Evolutionary conservation across 2,329 filamentous ascomycete species (phyloP), one percentile per base, ranked within the genome.

Genomic region (Truncatella angustata): DNA sequence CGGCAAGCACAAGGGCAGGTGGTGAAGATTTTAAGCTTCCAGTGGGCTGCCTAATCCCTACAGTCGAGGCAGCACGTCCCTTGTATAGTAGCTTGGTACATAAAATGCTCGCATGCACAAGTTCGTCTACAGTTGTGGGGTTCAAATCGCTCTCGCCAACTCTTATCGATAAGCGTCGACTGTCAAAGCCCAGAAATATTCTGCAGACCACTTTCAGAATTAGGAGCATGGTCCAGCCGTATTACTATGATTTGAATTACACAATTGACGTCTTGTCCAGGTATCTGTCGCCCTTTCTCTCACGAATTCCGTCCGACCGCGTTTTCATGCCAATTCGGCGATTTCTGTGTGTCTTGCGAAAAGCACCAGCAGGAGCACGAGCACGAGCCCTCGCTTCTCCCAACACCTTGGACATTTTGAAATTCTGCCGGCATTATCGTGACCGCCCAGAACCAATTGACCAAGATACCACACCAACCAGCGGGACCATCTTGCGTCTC

Each of bases 371-470:
- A n/a, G n/a, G n/a, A n/a, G n/a, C n/a, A n/a, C n/a, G n/a, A 44
- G 40, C 40, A 24, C 23, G 14, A 44, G 40, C 40, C 23, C 40
- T 44, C 40, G 12, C 39, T 23, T 44, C 40, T n/a, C 40, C 11
- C 40, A 44, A n/a, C 11, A 9, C 40, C 40, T 44, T 21, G 11
- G 14, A 47, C n/a, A n/a, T n/a, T n/a, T n/a, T n/a, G n/a, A 47
- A 47, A 47, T 47, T 47, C 44, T 47, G 44, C 44, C 44, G 44
- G 32, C 44, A 32, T 47, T 34, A 44, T 44, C 40, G 40, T 44
- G 40, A 49, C 46, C 46, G 46, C 46, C 46, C 46, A 49, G 46
- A n/a, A n/a, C n/a, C 11, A 4, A 20, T 35, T 26, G 14, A 39
- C 9, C n/a, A 18, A 28, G 39, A 14, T 34, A 28, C 18, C 39